These are phyloP conservation scores for Fusarium sp. DNA, from an alignment of 2,329 filamentous ascomycete genomes.

Conservation along the genomic window DNA sequence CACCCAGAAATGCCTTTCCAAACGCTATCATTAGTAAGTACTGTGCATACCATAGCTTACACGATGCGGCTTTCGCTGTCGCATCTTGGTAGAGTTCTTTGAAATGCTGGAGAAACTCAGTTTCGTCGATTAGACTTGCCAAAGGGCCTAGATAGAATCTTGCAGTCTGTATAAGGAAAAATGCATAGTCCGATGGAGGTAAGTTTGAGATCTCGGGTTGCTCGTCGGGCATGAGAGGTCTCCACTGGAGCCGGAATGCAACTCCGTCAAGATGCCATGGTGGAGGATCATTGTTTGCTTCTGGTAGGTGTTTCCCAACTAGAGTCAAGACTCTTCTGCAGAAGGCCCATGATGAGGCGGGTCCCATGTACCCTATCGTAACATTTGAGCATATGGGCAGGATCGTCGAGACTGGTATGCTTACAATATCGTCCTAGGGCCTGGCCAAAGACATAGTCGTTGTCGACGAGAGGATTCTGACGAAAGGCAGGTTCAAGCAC, in stretches of 20 bases:
- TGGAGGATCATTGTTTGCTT: slow-evolving; percentile 38
- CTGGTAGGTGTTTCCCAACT: slow-evolving; percentile 44
- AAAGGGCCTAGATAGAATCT: slow-evolving; percentile 42
- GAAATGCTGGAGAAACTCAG: slow-evolving; percentile 34
- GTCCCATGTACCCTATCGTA: slow-evolving; percentile 45
- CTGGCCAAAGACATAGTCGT: slow-evolving; percentile 43
- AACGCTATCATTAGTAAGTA: slow-evolving; percentile 52
- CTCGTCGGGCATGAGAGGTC: slow-evolving; percentile 38
- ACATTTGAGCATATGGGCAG: not conserved
- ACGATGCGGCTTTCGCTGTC: slow-evolving; percentile 25
- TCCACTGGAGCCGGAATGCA: slow-evolving; percentile 43
- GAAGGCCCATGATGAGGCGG: slow-evolving; percentile 46
- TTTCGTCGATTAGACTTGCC: slow-evolving; percentile 40
- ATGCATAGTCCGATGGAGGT: slow-evolving; percentile 41
- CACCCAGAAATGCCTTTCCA: slow-evolving; percentile 49
- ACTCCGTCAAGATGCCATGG: slow-evolving; percentile 47
- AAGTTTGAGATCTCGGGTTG: slow-evolving; percentile 40
- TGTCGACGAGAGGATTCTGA: slow-evolving; percentile 45
- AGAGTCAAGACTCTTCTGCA: slow-evolving; percentile 43
- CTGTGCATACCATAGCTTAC: slow-evolving; percentile 50
- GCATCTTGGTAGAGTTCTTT: slow-evolving; percentile 44
- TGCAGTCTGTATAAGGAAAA: slow-evolving; percentile 43
- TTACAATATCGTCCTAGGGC: slow-evolving; percentile 41
- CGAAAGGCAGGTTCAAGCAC: slow-evolving; percentile 43
- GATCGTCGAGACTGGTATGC: accelerated